Evolutionary conservation across 768 basidiomycete genomes (phyloP).

Genomic region (Lanmaoa rubissima): DNA sequence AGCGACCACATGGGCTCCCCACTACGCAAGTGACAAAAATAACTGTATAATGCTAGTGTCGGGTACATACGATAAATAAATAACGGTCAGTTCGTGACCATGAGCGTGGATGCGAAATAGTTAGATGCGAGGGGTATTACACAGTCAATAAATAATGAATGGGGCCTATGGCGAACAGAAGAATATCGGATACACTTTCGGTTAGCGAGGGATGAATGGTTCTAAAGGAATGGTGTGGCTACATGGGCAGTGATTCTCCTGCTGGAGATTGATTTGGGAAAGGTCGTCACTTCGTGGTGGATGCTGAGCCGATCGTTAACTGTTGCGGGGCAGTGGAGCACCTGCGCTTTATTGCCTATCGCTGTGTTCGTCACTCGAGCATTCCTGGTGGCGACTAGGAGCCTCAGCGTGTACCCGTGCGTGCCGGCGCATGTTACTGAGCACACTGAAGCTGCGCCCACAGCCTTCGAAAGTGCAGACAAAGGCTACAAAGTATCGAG

Average conservation of each 20-base stretch:
- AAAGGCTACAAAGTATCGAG: constrained; percentile 50
- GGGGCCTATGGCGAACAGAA: not conserved
- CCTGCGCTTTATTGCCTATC: constrained; percentile 33
- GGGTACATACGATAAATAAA: constrained; percentile 18
- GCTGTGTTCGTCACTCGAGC: constrained; percentile 46
- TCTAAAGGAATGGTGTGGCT: constrained; percentile 6
- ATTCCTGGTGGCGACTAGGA: constrained; percentile 35
- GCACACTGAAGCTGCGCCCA: constrained; percentile 79
- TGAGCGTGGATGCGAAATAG: constrained; percentile 15
- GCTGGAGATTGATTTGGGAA: not conserved
- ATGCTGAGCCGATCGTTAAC: constrained; percentile 9
- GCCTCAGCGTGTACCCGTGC: constrained; percentile 62
- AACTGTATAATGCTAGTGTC: constrained; percentile 13
- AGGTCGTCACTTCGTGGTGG: not conserved
- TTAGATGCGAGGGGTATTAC: constrained; percentile 16
- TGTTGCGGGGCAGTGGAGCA: constrained; percentile 8
- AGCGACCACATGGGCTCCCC: not conserved
- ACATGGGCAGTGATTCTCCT: constrained; percentile 7
- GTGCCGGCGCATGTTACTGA: constrained; percentile 88
- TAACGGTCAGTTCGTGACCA: constrained; percentile 6
- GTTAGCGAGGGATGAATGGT: not conserved
- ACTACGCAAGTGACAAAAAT: constrained; percentile 1
- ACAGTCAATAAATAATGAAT: constrained; percentile 17
- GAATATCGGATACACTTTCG: constrained; percentile 20
- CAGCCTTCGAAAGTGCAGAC: constrained; percentile 72